Evolutionary conservation across 345 rosid genomes (phyloP).

Genomic region (Litchi chinensis): DNA sequence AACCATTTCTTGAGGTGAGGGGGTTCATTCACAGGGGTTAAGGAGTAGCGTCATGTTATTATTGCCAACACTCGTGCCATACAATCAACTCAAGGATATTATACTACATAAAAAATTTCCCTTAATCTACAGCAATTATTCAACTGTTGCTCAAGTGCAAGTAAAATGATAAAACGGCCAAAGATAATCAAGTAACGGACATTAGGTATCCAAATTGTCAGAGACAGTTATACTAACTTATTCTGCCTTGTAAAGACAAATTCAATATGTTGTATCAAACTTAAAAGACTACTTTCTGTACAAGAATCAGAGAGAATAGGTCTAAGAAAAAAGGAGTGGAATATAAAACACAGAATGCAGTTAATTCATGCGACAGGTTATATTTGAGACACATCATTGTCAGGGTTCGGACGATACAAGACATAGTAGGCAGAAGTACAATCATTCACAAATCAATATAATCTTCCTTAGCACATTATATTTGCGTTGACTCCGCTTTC

Average conservation of each 20-base stretch:
- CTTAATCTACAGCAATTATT: not conserved
- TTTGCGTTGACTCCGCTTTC: not conserved
- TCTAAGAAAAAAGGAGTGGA: not conserved
- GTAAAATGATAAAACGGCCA: not conserved
- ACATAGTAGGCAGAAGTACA: conserved; percentile 4
- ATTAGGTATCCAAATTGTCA: not conserved
- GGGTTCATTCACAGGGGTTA: no score
- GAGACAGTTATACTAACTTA: no score
- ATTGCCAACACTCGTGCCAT: not conserved
- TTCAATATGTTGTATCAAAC: not conserved
- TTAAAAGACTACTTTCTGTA: no score
- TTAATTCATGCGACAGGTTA: not conserved
- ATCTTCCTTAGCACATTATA: not conserved
- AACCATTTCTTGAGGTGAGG: no score
- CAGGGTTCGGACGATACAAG: not conserved
- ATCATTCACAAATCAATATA: not conserved
- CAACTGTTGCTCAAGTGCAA: not conserved
- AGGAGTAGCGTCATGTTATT: no score
- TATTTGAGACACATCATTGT: not conserved
- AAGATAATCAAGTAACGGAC: not conserved
- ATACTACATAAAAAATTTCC: not conserved
- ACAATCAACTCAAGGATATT: not conserved
- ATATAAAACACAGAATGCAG: not conserved
- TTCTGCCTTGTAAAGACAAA: not conserved
- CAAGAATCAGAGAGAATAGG: not conserved